Evolutionary conservation across 495 filamentous ascomycete genomes (phyloP).

Genomic region (Podospora pseudocomata): DNA sequence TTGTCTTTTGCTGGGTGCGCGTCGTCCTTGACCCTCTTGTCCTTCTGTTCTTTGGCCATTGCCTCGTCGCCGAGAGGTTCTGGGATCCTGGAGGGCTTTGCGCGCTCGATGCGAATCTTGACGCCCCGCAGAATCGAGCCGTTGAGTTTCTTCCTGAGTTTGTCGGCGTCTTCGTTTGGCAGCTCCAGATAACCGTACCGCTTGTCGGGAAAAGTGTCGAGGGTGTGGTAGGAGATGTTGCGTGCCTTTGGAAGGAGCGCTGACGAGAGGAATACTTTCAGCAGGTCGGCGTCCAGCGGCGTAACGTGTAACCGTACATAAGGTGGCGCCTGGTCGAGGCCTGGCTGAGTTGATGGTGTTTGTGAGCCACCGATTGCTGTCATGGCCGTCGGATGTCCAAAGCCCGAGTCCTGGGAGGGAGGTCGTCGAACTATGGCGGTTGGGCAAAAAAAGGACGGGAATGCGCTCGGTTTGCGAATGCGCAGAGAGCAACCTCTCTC

Average conservation of each 20-base stretch:
- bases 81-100: slow-evolving; percentile 52
- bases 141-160: slow-evolving; percentile 89
- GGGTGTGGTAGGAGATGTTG: slow-evolving; percentile 76
- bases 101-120: slow-evolving; percentile 80
- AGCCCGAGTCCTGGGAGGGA: neutral
- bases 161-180: slow-evolving; percentile 74
- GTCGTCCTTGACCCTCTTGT: slow-evolving; percentile 36
- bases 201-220: slow-evolving; percentile 85
- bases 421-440: neutral
- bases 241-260: slow-evolving; percentile 61
- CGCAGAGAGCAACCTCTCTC: neutral
- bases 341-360: neutral
- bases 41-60: slow-evolving; percentile 35
- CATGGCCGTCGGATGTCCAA: slow-evolving; percentile 17
- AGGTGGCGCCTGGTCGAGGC: slow-evolving; percentile 12
- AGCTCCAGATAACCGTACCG: slow-evolving; percentile 86
- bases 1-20: slow-evolving; percentile 36
- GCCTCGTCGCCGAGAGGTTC: slow-evolving; percentile 32
- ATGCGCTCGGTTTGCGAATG: neutral
- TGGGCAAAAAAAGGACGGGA: neutral
- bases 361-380: slow-evolving; percentile 3
- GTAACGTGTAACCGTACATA: slow-evolving; percentile 72
- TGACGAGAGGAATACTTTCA: slow-evolving; percentile 63
- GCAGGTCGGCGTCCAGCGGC: slow-evolving; percentile 69
- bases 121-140: slow-evolving; percentile 78